Base-by-base conservation (phyloP, 2,329 filamentous ascomycete genomes). In the Ilyonectria sp. region DNA sequence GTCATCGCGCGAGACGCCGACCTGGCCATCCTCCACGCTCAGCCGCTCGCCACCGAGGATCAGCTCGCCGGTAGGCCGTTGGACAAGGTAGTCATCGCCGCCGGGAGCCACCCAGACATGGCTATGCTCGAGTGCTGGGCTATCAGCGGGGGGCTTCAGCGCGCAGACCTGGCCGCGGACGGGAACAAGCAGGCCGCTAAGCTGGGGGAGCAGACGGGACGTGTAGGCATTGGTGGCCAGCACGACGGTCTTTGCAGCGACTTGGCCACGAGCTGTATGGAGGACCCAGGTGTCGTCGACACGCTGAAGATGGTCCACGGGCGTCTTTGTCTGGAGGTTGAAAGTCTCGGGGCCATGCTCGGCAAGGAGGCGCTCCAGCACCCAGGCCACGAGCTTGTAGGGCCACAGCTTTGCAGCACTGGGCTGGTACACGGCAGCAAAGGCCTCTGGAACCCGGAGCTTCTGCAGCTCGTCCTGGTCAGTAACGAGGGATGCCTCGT, bases 201-300 rank as follows among this genome's bases (percentile, higher is more conserved):
- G 91, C 37, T 83, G 77, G 0, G 93, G 93, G 2, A 95, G 82
- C 4, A 97, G 85, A 67, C 91, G 86, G 1, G 93, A 93, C 0
- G 94, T 95, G 79, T 97, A 97, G 4, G 85, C 95, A 76, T 97
- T 97, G 1, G 92, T 95, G 5, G 93, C 92, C 17, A 97, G 86
- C 19, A 97, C 85, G 21, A 97, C 88, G 37, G 88, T 86, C 13
- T 83, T 81, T 1, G 94, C 85, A 0, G 78, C 78, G 62, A 97
- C 86, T 47, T 81, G 83, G n/a, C 94, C 94, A 23, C 94, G 89
- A 0, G 85, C 80, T 0, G 94, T 97, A 53, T 90, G 83, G 0
- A 94, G 82, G 0, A 85, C 84, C 89, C 92, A 95, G 3, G 76
- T 76, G 10, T 64, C 69, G 1, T 66, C 74, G 31, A 69, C 59